phyloP scores from a whole-genome alignment of 306 rosid genomes.

The Acacia confusa region DNA sequence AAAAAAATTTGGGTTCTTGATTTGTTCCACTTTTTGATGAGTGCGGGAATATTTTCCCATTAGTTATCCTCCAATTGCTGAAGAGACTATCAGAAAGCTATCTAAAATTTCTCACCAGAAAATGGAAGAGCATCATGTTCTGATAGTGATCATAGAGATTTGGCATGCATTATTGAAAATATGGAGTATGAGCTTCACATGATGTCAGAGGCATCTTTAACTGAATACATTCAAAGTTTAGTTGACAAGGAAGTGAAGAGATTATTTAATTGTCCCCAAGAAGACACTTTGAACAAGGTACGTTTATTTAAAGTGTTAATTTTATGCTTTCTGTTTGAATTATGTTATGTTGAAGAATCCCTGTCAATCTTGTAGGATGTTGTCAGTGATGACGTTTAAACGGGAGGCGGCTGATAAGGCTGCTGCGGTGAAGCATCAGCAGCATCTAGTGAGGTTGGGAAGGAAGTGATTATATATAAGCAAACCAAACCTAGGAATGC shows the following conservation, averaged over 20 bases:
- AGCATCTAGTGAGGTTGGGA: constrained; percentile 35
- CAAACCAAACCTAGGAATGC: background rate
- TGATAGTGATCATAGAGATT: constrained; percentile 34
- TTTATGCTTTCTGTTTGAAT: constrained; percentile 12
- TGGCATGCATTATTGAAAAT: constrained; percentile 51
- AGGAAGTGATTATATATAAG: background rate
- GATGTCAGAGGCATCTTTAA: constrained; percentile 59
- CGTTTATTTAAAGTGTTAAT: constrained; percentile 14
- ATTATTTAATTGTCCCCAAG: constrained; percentile 31
- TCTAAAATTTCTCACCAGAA: background rate
- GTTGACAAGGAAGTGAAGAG: constrained; percentile 59
- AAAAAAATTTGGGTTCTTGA: background rate
- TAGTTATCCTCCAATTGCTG: background rate
- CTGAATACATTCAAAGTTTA: constrained; percentile 45
- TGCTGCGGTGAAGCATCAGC: constrained; percentile 68
- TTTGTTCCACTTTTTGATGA: background rate
- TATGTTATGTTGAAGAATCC: constrained; percentile 25
- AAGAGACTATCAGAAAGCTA: background rate
- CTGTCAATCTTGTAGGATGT: constrained; percentile 54
- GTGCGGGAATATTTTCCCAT: background rate
- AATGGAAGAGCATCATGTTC: constrained; percentile 34
- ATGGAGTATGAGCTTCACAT: constrained; percentile 73
- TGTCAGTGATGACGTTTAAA: constrained; percentile 30
- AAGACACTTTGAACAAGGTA: constrained; percentile 55
- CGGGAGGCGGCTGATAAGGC: constrained; percentile 88